Conservation (phyloP, 306 rosid species). For the Abrus precatorius region DNA sequence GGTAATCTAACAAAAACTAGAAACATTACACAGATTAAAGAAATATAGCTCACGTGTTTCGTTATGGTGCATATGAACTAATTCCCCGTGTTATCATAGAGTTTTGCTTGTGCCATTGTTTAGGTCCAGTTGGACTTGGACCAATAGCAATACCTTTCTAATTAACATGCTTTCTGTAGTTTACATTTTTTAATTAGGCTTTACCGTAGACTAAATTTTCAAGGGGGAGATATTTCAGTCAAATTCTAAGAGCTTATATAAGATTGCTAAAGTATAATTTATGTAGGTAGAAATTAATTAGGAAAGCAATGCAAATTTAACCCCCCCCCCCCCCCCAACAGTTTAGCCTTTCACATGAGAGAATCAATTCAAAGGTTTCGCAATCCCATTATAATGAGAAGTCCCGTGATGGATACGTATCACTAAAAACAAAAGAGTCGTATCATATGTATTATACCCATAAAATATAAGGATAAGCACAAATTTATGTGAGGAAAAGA, state of each 20-base stretch:
- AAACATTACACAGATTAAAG: slow-evolving; percentile 30
- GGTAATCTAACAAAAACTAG: slow-evolving; percentile 51
- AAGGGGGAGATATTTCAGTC: slow-evolving; percentile 28
- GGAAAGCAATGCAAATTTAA: slow-evolving; percentile 31
- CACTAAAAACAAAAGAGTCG: slow-evolving; percentile 43
- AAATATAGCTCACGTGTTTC: slow-evolving; percentile 50
- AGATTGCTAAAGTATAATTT: background rate
- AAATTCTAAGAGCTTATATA: slow-evolving; percentile 31
- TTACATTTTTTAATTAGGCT: slow-evolving; percentile 11
- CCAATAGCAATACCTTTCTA: slow-evolving; percentile 9
- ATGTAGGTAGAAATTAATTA: slow-evolving; percentile 9
- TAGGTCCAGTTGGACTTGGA: slow-evolving; percentile 27
- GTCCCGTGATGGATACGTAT: slow-evolving; percentile 39
- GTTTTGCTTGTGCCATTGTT: background rate
- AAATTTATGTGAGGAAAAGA: slow-evolving; percentile 7
- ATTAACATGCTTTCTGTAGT: slow-evolving; percentile 8
- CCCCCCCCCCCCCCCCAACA: slow-evolving; percentile 45
- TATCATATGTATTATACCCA: slow-evolving; percentile 32
- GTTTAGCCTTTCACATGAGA: slow-evolving; percentile 37
- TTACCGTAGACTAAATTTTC: background rate
- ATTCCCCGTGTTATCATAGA: slow-evolving; percentile 4
- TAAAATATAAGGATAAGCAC: slow-evolving; percentile 42
- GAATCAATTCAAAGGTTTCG: slow-evolving; percentile 43
- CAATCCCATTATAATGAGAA: slow-evolving; percentile 38
- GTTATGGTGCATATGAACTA: slow-evolving; percentile 15